A percentile compares a stretch with the other conserved stretches of the same genome.
These are phyloP conservation scores for Claviceps sp. DNA, from an alignment of 2,329 filamentous ascomycete genomes.

Conservation along the genomic window DNA sequence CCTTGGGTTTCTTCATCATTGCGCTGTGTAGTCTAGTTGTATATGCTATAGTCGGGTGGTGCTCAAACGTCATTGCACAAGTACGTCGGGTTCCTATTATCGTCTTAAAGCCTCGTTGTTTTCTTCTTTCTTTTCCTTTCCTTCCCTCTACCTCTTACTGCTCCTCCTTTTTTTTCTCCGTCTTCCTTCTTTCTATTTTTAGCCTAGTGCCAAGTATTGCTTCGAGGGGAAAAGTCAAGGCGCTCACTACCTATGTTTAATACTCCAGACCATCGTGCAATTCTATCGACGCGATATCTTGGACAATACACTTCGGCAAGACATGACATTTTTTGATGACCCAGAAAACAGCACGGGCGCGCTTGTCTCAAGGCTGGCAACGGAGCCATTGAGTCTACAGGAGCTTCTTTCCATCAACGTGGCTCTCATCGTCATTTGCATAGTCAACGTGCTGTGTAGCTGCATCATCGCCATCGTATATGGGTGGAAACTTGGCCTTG, in stretches of 20 bases:
- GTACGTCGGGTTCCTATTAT: constrained; percentile 7
- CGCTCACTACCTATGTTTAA: background rate
- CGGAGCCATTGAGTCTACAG: constrained; percentile 32
- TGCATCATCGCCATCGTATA: constrained; percentile 30
- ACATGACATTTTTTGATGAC: constrained; percentile 34
- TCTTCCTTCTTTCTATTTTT: too few relatives aligned
- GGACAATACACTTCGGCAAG: constrained; percentile 38
- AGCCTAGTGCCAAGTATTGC: too few relatives aligned
- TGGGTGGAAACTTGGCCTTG: constrained; percentile 38
- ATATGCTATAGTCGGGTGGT: constrained; percentile 26
- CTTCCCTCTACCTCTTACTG: background rate
- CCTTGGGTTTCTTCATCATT: constrained; percentile 42
- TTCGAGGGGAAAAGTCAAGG: background rate
- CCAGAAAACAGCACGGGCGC: constrained; percentile 24
- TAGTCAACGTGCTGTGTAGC: constrained; percentile 31
- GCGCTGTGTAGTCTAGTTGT: constrained; percentile 31
- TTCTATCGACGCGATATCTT: constrained; percentile 29
- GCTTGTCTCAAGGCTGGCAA: constrained; percentile 23
- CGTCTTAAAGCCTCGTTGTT: too few relatives aligned
- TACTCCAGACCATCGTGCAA: constrained; percentile 16
- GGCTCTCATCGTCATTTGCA: constrained; percentile 30
- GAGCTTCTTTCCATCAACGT: constrained; percentile 37
- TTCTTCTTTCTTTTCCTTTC: too few relatives aligned
- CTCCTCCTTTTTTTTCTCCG: background rate
- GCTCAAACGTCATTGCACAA: constrained; percentile 23